Base-by-base conservation (phyloP, 225 moss, liverwort and hornwort genomes). In the Sphagnum contortum region DNA sequence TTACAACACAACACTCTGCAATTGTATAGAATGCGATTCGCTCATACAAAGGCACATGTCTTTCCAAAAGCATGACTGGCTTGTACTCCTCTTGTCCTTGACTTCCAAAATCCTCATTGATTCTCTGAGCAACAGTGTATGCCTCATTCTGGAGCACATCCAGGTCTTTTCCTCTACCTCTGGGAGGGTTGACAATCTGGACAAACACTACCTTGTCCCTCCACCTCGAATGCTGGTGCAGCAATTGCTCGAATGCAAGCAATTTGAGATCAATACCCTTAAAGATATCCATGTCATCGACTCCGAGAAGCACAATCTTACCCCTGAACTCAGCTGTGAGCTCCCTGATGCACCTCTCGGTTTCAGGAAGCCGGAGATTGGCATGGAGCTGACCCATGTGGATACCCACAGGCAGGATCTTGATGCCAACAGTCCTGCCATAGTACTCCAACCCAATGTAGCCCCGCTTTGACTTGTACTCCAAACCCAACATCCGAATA, bases 221-320 rank as follows among this genome's bases (percentile, higher is more conserved):
- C 93, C 80, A 91, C 57, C 89, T 81, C 5, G 69, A 62, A 12
- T 98, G 93, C 77, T 88, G 93, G 65, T 61, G 73, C 69, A 98
- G 79, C 63, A 98, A 80, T 64, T 93, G 85, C 73, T 93, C 98
- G 87, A 98, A 80, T 49, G 98, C 98, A 79, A 93, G 78, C 64
- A 98, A 81, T 85, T 98, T 98, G 72, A 98, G 76, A 72, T 85
- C 87, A 63, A 98, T 88, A 68, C 98, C 98, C 65, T 98, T 98
- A 71, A 98, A 98, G 12, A 98, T 86, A 74, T 98, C 98, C 98
- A 98, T 93, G 61, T 98, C 98, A 65, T 98, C 98, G 56, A 93
- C 98, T 48, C 98, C 98, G 53, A 98, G 91, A 62, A 98, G 74
- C 3, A 98, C 89, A 14, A 82, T 82, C 83, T 81, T 98, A 49